Base-by-base conservation (phyloP, 768 basidiomycete species). In the Chlorophyllum brunneum region DNA sequence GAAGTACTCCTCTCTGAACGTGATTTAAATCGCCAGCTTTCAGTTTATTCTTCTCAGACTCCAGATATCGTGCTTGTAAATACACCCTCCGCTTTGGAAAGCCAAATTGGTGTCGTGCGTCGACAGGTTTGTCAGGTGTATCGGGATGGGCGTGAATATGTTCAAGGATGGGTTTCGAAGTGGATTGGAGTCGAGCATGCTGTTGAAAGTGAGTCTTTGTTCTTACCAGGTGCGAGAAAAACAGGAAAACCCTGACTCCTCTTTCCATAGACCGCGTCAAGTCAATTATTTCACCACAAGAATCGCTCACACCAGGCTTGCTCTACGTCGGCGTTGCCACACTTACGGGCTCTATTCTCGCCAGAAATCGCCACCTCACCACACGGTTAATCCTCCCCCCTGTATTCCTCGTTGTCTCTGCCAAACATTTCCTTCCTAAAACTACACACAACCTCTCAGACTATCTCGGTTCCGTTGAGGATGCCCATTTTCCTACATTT, bases 261-360 rank as follows among this genome's bases (percentile, higher is more conserved):
- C 4, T 37, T 33, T 49, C 23, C 38, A 18, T 64, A 95, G 94
- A 75, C 54, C 85, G 92, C 56, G 73, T 98, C 27, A 93, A 93
- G 66, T 80, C 86, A 5, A 80, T 98, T 59, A 70, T 92, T 11
- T 85, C 91, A 0, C 78, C 84, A 0, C 76, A 86, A 48, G 95
- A 98, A 69, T 74, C 85, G 1, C 80, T 97, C 24, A 92, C 86
- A 8, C 95, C 95, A 1, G 92, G 89, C n/a, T 62, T 88, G 4
- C 83, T 98, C 48, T 98, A 95, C 72, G 86, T 91, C 40, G 91
- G 92, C 43, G 79, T 98, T 43, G 84, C 92, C 2, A 83, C 92
- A 11, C 82, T 98, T 42, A 87, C 89, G 3, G 92, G 89, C 1
- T 93, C 93, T 51, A 86, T 98, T 60, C 59, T 98, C 51, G 82